A percentile compares a stretch with the other conserved stretches of the same genome.
Evolutionary conservation across 2,329 filamentous ascomycete species (phyloP).

Genomic region (Fusarium avenaceum): DNA sequence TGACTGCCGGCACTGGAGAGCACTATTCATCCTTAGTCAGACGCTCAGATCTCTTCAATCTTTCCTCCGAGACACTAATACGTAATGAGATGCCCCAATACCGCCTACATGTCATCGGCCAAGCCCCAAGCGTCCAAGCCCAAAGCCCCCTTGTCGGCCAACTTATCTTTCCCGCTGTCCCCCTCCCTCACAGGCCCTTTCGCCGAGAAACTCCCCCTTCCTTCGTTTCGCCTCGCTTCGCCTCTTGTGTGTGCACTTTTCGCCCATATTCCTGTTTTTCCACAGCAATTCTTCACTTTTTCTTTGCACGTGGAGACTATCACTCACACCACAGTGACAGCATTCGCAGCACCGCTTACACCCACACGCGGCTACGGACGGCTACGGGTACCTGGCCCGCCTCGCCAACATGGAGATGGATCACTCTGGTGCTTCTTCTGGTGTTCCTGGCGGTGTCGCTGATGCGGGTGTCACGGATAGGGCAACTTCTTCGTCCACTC

Average conservation of each 20-base stretch:
- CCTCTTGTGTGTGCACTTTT: not conserved
- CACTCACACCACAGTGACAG: not conserved
- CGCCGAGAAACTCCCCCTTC: slow-evolving; percentile 31
- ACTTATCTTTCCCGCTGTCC: slow-evolving; percentile 35
- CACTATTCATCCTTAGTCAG: no score
- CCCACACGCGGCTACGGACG: not conserved
- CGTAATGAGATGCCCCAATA: slow-evolving; percentile 7
- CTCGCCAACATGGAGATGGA: slow-evolving; percentile 12
- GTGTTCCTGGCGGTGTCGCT: not conserved
- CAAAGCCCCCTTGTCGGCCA: slow-evolving; percentile 29
- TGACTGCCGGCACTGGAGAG: not conserved
- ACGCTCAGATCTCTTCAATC: not conserved
- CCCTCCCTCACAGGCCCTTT: slow-evolving; percentile 22
- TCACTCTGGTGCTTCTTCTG: slow-evolving; percentile 9
- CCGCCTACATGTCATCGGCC: slow-evolving; percentile 10
- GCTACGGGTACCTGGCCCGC: slow-evolving; percentile 3
- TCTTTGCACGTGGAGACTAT: not conserved
- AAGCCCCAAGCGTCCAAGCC: slow-evolving; percentile 1
- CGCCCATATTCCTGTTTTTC: no score
- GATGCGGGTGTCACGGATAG: not conserved
- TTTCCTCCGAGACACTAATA: slow-evolving; percentile 15
- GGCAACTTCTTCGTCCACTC: slow-evolving; percentile 31
- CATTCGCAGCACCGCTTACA: not conserved
- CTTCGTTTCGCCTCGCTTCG: slow-evolving; percentile 8
- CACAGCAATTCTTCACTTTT: not conserved